Base-by-base conservation (phyloP, 805 yeast species). In the Komagataella ulmi region DNA sequence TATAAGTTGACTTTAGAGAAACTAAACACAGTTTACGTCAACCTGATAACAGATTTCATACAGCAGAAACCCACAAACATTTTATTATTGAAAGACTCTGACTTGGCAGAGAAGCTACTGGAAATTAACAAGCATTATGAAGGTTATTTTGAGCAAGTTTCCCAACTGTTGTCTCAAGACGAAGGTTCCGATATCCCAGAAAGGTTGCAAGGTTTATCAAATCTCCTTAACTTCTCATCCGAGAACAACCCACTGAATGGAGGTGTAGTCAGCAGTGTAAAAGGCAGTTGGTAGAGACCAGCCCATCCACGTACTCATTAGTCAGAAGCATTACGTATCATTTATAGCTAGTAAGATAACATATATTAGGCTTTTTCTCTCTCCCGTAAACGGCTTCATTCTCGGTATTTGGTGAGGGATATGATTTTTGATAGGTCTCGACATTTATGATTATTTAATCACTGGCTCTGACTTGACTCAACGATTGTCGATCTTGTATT, bases 61-160 rank as follows among this genome's bases (percentile, higher is more conserved):
- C 54, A 47, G 46, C 66, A 64, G 47, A 65, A 61, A 52, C 62
- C 57, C 50, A 67, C 66, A 48, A 67, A 68, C 54, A 57, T 68
- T 6, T 54, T 66, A 24, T 40, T 66, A 8, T 53, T 64, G 7
- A 63, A 65, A 17, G 64, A 64, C 51, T 62, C 66, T 24, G 59
- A 60, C 50, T 67, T 70, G 71, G 50, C 63, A 8, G 54, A 55
- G 7, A 57, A 59, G 40, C 53, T 67, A 44, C 56, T 54, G 47
- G 55, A 58, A 45, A 57, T 66, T n/a, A 66, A 67, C 52, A 61
- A 60, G 43, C 53, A 61, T 21, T 65, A 66, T 53, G 57, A 63
- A 44, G 56, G 59, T 53, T 54, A 58, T 24, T 68, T 68, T 47
- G 46, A 51, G 3, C 54, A 56, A 36, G 57, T 65, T 45, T 59